Evolutionary conservation across 495 filamentous ascomycete species (phyloP), one percentile per base, ranked within the genome.

Genomic region (Aspergillus sclerotioniger): DNA sequence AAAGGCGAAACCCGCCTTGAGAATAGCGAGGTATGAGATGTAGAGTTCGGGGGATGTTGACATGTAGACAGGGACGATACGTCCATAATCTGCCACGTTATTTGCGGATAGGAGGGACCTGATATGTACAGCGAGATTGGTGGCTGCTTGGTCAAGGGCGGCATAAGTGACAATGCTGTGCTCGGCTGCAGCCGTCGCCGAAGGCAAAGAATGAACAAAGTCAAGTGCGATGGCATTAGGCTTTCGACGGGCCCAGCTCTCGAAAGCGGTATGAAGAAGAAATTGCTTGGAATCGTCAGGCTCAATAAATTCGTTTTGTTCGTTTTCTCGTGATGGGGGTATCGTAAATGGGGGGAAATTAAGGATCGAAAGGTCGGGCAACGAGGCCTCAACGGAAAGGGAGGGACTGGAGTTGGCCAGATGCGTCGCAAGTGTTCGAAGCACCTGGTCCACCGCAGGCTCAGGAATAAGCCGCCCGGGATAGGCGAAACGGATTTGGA

Each of bases 1-100:
- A 62, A 93, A 93, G 7, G 90, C 88, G 7, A 72, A 86, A 0
- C 90, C 90, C 7, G 85, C 83, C 62, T 90, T 90, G 3, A 93
- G 75, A 53, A 89, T 83, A 5, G 82, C 90, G 2, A 93, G 70
- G 21, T 87, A 78, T 1, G 86, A 73, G 44, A 90, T 74, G 63
- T 92, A 95, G 3, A 95, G 81, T 31, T 83, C 76, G 5, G 83
- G 84, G 4, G 79, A 83, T 60, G 92, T 90, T 12, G 84, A 80
- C 19, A 91, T 72, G 15, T 90, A 76, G 12, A 92, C 73, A 0
- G 90, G 89, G n/a, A 92, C 76, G 21, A 90, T 77, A 8, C 51
- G 61, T 33, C 61, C 59, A 43, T 58, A 20, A 8, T 57, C 59
- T 5, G 43, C 6, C n/a, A 41, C n/a, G 12, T 37, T 16, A n/a